Evolutionary conservation across 2,329 filamentous ascomycete species (phyloP), one percentile per base, ranked within the genome.

Genomic region (Parastagonospora nodorum): DNA sequence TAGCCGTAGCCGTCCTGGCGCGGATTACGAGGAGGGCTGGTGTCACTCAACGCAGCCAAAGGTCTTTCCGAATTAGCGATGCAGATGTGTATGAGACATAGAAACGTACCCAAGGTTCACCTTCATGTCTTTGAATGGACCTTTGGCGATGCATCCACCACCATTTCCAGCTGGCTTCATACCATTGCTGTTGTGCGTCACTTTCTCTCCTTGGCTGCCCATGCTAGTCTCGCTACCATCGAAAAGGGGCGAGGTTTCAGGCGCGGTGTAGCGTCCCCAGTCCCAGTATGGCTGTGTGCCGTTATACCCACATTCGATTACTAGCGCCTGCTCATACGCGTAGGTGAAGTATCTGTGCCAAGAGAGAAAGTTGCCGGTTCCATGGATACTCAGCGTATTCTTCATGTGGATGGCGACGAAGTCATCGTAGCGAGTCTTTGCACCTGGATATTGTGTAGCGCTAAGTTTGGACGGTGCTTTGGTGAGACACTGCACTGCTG

Each of bases 111-210:
- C 68, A 16, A 72, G 58, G 37, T 72, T 72, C 3, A 72, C 61
- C 12, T 53, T 57, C 61, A 67, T 64, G 38, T 66, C 59, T 40
- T 69, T 77, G 71, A 84, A 84, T 0, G 82, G 82, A 0, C 82
- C 82, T 19, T 42, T 74, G 7, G 64, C 70, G 5, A 86, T 77
- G 61, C 82, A 85, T 2, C 83, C 83, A 28, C 83, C 83, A 9
- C 83, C 83, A 0, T 77, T 72, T 15, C 81, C 83, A 0, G 77
- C 77, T 0, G 78, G 81, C 27, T 53, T 61, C 33, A 57, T 9
- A 2, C 61, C 63, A 41, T 61, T 69, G 44, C 62, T 67, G 32
- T 50, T 48, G 29, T 69, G 64, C 8, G 60, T 49, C 9, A 66
- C 61, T 37, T 69, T 68, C 29, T 57, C 68, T 31, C 82, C 81